Base-by-base conservation (phyloP, 768 basidiomycete genomes). In the Omphalotus guepiniiformis region DNA sequence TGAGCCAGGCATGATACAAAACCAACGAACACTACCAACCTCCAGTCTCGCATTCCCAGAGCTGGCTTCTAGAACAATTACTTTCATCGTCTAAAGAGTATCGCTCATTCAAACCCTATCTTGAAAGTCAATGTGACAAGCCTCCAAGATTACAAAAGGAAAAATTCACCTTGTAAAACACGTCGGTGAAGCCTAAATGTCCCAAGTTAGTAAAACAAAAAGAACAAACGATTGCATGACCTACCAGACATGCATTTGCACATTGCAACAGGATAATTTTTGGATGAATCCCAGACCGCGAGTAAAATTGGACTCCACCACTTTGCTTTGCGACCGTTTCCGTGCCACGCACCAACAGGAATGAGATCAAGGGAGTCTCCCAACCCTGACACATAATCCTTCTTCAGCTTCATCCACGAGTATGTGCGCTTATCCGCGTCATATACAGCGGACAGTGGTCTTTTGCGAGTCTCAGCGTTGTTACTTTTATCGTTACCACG, bases 271-370 rank as follows among this genome's bases (percentile, higher is more conserved):
- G 83, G 66, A 47, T 67, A 75, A 23, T 80, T 85, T 7, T 67
- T 70, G 48, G 74, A 70, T 18, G 78, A 66, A 58, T 93, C 82
- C 76, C 85, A 84, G 32, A 85, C 66, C 12, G 83, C 91, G 37
- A 94, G 73, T 4, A 96, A 70, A 55, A 95, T 79, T 1, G 93
- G 93, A 53, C 85, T 88, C 88, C 90, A 96, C 93, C 93, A 95
- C 39, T 79, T 76, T 13, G 82, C 84, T 67, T 95, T 96, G 28
- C 92, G 70, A 26, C 93, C 93, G 59, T 83, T 87, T 39, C 92
- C 93, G 67, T 92, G 81, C 88, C 90, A 94, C 36, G 89, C 93
- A 39, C 82, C 85, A 43, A 87, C 69, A 23, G 86, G 85, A 25
- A 86, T 76, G 46, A 85, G 65, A 58, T 87, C 87, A 23, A 82